A percentile compares a stretch with the other conserved stretches of the same genome.
phyloP scores from a whole-genome alignment of 495 filamentous ascomycete species.

The Xylaria acuta region DNA sequence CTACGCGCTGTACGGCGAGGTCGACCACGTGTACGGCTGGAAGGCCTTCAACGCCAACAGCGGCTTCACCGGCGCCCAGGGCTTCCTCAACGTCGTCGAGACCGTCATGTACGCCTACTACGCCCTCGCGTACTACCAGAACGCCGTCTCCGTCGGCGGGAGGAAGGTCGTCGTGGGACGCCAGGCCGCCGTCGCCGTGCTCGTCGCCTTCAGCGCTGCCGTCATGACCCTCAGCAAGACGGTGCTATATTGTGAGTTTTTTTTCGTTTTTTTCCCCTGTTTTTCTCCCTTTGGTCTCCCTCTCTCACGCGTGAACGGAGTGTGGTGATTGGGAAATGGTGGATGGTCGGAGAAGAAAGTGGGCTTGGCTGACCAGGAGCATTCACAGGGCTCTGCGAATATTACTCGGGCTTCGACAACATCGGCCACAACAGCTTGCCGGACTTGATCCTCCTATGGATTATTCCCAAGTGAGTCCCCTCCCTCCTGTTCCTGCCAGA shows the following conservation, averaged over 20 bases:
- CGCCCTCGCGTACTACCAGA: slow-evolving; percentile 62
- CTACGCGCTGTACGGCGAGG: slow-evolving; percentile 79
- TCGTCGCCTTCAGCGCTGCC: slow-evolving; percentile 71
- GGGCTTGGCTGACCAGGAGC: slow-evolving; percentile 23
- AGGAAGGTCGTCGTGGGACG: slow-evolving; percentile 59
- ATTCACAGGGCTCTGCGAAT: slow-evolving; percentile 73
- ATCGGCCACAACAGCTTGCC: slow-evolving; percentile 73
- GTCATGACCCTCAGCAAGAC: slow-evolving; percentile 91
- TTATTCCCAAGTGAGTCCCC: slow-evolving; percentile 77
- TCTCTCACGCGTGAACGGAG: neutral
- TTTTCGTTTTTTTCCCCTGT: neutral
- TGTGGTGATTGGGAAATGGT: neutral
- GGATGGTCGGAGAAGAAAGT: neutral
- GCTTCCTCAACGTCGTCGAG: slow-evolving; percentile 75
- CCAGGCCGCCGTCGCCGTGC: slow-evolving; percentile 65
- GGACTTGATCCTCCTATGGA: slow-evolving; percentile 70
- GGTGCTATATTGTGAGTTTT: slow-evolving; percentile 77
- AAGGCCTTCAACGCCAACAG: slow-evolving; percentile 72
- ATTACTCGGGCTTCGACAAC: slow-evolving; percentile 76
- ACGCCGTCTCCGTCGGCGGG: slow-evolving; percentile 49
- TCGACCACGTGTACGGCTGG: slow-evolving; percentile 88
- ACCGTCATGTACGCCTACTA: slow-evolving; percentile 73
- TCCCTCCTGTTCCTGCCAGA: neutral
- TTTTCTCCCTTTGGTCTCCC: neutral
- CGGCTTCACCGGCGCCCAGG: slow-evolving; percentile 84